Percentiles rank a stretch among this genome's conserved stretches.
phyloP scores from a whole-genome alignment of 768 basidiomycete species.

The Imleria badia region DNA sequence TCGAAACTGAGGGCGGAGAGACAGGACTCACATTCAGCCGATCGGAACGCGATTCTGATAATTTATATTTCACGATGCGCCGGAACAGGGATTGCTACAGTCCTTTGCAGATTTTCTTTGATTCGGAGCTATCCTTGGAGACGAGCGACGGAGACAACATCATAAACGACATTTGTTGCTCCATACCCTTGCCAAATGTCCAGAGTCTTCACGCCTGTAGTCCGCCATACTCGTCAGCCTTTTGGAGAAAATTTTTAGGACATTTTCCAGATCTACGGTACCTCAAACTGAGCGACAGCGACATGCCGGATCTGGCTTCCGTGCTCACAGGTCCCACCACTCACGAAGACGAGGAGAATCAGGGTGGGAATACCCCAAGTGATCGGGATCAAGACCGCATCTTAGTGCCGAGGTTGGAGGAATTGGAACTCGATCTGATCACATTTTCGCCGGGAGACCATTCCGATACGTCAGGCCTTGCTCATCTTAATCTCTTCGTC shows the following conservation, averaged over 20 bases:
- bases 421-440: no score
- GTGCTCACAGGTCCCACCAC: no score
- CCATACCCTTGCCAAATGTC: not conserved
- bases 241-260: not conserved
- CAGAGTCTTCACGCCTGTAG: not conserved
- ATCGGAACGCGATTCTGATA: not conserved
- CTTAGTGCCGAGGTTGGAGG: no score
- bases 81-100: not conserved
- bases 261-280: not conserved
- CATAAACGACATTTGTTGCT: not conserved
- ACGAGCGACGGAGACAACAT: not conserved
- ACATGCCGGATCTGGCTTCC: not conserved
- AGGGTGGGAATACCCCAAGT: no score
- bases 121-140: rapidly evolving
- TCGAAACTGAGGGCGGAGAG: not conserved
- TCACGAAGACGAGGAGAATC: no score
- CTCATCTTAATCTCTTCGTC: no score
- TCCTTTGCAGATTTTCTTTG: not conserved
- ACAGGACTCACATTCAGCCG: not conserved
- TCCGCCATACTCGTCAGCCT: not conserved
- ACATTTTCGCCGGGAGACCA: no score
- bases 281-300: not conserved
- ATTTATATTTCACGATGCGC: not conserved
- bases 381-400: no score
- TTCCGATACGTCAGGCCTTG: no score